Conservation (phyloP, 202 grass and related monocot species). For the Zoysia matrella region DNA sequence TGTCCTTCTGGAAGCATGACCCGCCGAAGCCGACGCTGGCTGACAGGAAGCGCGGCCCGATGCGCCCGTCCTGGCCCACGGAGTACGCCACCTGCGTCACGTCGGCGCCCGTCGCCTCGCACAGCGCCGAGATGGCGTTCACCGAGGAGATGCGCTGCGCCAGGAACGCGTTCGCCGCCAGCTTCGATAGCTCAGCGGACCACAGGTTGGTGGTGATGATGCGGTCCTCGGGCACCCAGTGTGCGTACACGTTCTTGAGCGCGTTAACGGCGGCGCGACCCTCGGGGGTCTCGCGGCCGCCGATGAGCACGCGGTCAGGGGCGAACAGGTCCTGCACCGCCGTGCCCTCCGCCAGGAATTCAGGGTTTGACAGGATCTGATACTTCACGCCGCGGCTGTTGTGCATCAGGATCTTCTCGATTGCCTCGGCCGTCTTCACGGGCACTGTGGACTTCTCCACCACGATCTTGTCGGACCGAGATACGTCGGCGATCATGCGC, state of each 20-base stretch:
- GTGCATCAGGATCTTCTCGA: slow-evolving; percentile 64
- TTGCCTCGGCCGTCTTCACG: slow-evolving; percentile 59
- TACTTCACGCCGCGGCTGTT: slow-evolving; percentile 45
- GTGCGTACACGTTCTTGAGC: slow-evolving; percentile 52
- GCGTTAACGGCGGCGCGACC: slow-evolving; percentile 33
- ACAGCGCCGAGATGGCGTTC: slow-evolving; percentile 53
- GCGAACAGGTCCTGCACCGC: slow-evolving; percentile 42
- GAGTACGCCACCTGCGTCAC: slow-evolving; percentile 39
- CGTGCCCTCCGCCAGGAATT: slow-evolving; percentile 62
- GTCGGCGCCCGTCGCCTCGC: slow-evolving; percentile 59
- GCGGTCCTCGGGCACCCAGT: slow-evolving; percentile 44
- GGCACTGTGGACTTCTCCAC: slow-evolving; percentile 64
- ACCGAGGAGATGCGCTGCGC: slow-evolving; percentile 65
- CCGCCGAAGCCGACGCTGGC: slow-evolving; percentile 51
- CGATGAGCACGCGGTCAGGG: slow-evolving; percentile 59
- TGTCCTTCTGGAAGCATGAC: slow-evolving; percentile 44
- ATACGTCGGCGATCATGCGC: slow-evolving; percentile 64
- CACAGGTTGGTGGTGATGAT: slow-evolving; percentile 71
- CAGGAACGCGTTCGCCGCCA: slow-evolving; percentile 63
- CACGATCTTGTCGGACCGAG: slow-evolving; percentile 61
- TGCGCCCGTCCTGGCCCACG: slow-evolving; percentile 48
- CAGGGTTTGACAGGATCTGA: slow-evolving; percentile 63
- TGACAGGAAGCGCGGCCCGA: slow-evolving; percentile 46
- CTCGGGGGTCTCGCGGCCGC: slow-evolving; percentile 55
- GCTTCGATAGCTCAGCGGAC: slow-evolving; percentile 65